A percentile compares a stretch with the other conserved stretches of the same genome.
These are phyloP conservation scores for Hamamelis virginiana DNA, from an alignment of 164 flowering plant species.

Conservation along the genomic window DNA sequence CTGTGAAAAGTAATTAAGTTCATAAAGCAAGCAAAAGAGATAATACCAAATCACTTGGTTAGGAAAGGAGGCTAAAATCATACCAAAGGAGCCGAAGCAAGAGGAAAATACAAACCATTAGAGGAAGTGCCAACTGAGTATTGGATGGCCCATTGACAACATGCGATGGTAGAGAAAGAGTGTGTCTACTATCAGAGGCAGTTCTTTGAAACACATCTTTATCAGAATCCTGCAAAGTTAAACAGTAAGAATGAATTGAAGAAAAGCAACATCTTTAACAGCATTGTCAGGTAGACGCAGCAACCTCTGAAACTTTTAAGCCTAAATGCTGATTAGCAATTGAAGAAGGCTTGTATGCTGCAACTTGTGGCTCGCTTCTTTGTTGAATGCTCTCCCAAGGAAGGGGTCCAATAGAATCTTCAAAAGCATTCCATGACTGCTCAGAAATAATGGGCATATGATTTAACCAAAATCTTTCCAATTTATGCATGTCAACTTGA, in stretches of 20 bases:
- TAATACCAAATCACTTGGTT: background rate
- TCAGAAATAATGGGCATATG: background rate
- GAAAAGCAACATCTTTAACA: background rate
- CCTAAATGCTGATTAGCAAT: slow-evolving; percentile 29
- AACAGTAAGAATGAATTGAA: background rate
- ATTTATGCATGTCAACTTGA: background rate
- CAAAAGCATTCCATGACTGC: slow-evolving; percentile 84
- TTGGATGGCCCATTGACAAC: slow-evolving; percentile 23
- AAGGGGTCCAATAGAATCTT: slow-evolving; percentile 30
- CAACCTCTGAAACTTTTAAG: slow-evolving; percentile 42
- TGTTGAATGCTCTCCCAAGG: slow-evolving; percentile 22
- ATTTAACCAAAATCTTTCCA: background rate
- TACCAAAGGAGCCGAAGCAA: slow-evolving; percentile 1
- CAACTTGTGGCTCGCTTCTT: slow-evolving; percentile 28
- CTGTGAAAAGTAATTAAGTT: slow-evolving; percentile 29
- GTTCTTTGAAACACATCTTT: slow-evolving; percentile 25
- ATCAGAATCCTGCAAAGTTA: slow-evolving; percentile 29
- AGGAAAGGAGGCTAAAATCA: background rate
- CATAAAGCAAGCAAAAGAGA: background rate
- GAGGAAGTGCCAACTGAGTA: slow-evolving; percentile 23
- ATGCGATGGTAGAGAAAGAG: slow-evolving; percentile 25
- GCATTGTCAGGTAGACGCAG: background rate
- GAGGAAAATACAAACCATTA: slow-evolving; percentile 27
- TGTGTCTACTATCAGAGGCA: slow-evolving; percentile 17
- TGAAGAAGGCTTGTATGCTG: slow-evolving; percentile 22